Evolutionary conservation across 225 moss, liverwort and hornwort genomes (phyloP).

Genomic region (Marchantia paleacea): DNA sequence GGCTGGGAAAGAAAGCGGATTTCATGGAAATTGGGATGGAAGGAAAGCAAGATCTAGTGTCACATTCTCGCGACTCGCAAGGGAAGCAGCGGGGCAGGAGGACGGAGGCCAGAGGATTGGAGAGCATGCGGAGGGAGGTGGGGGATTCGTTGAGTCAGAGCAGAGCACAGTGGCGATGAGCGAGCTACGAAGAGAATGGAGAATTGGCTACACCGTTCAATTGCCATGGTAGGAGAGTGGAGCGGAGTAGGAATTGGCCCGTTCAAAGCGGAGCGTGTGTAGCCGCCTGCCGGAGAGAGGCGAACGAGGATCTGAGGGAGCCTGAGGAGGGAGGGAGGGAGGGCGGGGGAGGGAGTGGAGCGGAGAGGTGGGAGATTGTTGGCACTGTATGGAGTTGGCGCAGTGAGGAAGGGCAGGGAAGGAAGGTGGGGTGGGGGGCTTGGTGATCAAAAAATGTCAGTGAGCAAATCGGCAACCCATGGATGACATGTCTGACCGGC

Average conservation of each 20-base stretch:
- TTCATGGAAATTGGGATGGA: neutral
- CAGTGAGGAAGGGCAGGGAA: neutral
- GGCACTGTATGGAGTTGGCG: neutral
- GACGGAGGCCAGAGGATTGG: no score
- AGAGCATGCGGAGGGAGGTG: no score
- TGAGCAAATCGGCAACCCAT: neutral
- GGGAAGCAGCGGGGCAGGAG: no score
- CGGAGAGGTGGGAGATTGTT: neutral
- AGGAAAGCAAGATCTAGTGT: neutral
- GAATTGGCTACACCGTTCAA: neutral
- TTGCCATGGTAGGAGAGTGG: neutral
- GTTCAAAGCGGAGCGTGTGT: neutral
- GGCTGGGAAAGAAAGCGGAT: neutral
- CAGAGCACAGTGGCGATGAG: neutral
- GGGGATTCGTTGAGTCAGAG: no score
- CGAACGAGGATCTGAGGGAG: neutral
- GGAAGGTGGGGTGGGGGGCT: neutral
- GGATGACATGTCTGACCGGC: neutral
- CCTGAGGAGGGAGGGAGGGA: no score
- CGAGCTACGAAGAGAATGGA: neutral
- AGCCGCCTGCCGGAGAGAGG: neutral
- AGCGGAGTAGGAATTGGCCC: neutral
- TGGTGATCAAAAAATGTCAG: constrained; percentile 1
- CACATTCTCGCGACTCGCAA: no score
- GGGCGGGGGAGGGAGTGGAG: neutral